Conservation (phyloP, 148 eudicot species). For the Heliamphora exappendiculata region DNA sequence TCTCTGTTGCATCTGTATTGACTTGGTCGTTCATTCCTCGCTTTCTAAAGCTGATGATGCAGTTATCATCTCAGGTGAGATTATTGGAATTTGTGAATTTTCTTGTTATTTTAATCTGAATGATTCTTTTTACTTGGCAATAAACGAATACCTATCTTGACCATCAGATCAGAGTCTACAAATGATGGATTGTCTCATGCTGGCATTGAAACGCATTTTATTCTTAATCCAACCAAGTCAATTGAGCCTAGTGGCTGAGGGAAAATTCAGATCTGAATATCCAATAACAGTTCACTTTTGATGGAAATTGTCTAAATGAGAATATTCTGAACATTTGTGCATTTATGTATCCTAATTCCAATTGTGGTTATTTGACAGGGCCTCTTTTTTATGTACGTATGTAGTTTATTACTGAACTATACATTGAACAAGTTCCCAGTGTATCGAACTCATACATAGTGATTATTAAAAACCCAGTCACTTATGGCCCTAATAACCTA, state of each 20-base stretch:
- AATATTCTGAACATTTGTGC: background rate
- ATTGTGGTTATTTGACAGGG: background rate
- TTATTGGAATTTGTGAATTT: constrained; percentile 5
- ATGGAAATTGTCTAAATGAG: background rate
- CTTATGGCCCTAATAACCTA: background rate
- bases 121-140: background rate
- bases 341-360: background rate
- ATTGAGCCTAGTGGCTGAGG: background rate
- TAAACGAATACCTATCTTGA: background rate
- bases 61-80: constrained; percentile 78
- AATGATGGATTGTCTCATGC: background rate
- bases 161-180: background rate
- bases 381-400: background rate
- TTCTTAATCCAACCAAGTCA: background rate
- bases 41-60: constrained; percentile 92
- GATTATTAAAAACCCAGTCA: background rate
- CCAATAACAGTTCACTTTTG: background rate
- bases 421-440: background rate
- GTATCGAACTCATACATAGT: background rate
- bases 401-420: background rate
- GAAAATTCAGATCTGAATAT: background rate
- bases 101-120: background rate
- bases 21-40: constrained; percentile 92
- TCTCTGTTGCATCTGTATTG: constrained; percentile 57
- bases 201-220: background rate